Base-by-base conservation (phyloP, 2,329 filamentous ascomycete genomes). In the Ascochyta viciae-villosae region DNA sequence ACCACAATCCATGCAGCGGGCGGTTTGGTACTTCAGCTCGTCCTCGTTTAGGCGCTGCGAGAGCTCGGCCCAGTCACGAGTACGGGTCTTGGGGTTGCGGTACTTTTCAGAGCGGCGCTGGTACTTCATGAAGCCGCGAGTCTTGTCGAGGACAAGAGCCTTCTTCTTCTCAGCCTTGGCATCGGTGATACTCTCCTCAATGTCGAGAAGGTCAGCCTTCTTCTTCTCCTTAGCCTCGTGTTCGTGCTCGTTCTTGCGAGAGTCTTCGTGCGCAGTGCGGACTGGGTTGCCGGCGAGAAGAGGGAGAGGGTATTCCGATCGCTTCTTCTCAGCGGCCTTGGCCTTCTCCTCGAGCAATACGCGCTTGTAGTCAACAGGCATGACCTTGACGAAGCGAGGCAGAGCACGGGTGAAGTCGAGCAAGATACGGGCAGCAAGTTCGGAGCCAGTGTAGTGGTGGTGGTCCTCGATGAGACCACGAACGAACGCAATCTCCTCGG, bases 1-100 rank as follows among this genome's bases (percentile, higher is more conserved):
- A 86, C 94, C 94, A 60, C 94, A 98, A 80, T 98, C 94, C 94
- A 98, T 98, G 82, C 94, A 98, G 63, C 94, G 91, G 58, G 94
- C 94, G 42, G 92, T 89, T 78, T 98, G 94, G 74, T 96, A 97
- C 81, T 97, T 97, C 63, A 97, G 87, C 80, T 96, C 92, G 66
- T 97, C 94, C 77, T 96, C 92, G 63, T 91, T 92, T 44, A 98
- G 85, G 55, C 94, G 90, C 70, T 87, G 87, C 56, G 89, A 95
- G 42, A 98, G 85, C 79, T 98, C 94, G 37, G 89, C 90, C 93
- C 93, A 98, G 74, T 98, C 94, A 74, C 93, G 92, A 60, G 88
- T 92, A 67, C 94, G 86, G 38, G 90, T 92, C 76, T 91, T 89
- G 5, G 90, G 85, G 71, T 87, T 88, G 64, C 94, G 89, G 77